Conservation (phyloP, 2,329 filamentous ascomycete genomes). For the Fusarium tjaetaba region DNA sequence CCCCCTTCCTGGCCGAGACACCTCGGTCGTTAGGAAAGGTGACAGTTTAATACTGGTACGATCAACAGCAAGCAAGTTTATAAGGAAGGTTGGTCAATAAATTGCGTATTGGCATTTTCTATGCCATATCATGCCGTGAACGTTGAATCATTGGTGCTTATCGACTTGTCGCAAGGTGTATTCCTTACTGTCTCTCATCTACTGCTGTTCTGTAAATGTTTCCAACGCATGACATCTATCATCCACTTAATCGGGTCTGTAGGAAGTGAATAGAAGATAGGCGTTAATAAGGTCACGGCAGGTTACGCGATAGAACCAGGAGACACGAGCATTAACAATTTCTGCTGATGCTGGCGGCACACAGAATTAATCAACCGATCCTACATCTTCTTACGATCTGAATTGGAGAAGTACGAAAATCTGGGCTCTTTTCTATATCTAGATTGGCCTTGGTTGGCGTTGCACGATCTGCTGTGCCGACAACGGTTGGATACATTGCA, state of each 20-base stretch:
- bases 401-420: background rate
- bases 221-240: too few species aligned
- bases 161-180: rapidly evolving
- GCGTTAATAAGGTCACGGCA: background rate
- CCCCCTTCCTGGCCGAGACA: too few species aligned
- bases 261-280: too few species aligned
- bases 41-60: rapidly evolving
- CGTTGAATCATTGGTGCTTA: background rate
- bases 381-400: rapidly evolving
- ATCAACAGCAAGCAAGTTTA: rapidly evolving
- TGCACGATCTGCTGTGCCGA: too few species aligned
- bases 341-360: background rate
- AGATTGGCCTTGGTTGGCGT: too few species aligned
- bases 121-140: rapidly evolving
- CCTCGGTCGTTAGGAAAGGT: rapidly evolving
- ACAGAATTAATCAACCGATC: rapidly evolving
- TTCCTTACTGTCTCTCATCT: rapidly evolving
- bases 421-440: rapidly evolving
- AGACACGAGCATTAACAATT: rapidly evolving
- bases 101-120: rapidly evolving
- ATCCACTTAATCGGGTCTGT: too few species aligned
- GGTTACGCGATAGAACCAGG: too few species aligned
- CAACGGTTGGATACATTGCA: rapidly evolving
- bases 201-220: background rate
- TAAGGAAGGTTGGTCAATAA: rapidly evolving